Evolutionary conservation across 2,329 filamentous ascomycete genomes (phyloP), one percentile per base, ranked within the genome.

Genomic region (Aspergillus chevalieri): DNA sequence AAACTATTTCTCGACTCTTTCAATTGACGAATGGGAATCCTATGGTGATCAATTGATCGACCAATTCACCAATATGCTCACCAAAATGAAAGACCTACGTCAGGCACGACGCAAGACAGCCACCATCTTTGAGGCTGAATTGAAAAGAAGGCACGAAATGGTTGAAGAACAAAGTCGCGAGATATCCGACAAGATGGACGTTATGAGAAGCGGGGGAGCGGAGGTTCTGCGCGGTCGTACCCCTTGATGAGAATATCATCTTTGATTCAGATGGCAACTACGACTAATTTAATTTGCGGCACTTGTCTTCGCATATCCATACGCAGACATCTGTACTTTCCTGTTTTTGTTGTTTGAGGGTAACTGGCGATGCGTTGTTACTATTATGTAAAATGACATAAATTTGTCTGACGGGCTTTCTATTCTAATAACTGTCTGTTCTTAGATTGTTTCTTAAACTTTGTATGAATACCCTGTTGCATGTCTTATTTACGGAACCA

Each of bases 21-120:
- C 69, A 1, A 72, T 82, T 14, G 64, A 71, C 3, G 74, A 83
- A 53, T 84, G 82, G 79, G 82, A 84, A 64, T 75, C 81, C 43
- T 78, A 80, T 19, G 82, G 82, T 2, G 78, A 82, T 50, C 79
- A 81, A 73, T 76, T 85, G 43, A 70, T 84, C 1, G 74, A 77
- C 1, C 72, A 74, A 45, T 83, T 84, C 57, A 69, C 69, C 44
- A 65, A 70, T 4, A 66, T 82, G 38, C 62, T 83, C 34, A 64
- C 66, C 15, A 73, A 74, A 44, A 75, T 81, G 57, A 81, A 75
- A 57, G 66, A 74, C 1, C 71, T 76, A 24, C 72, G 82, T 38
- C 73, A 74, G 52, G 72, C 76, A 38, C 78, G 81, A 60, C 73
- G 82, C 19, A 74, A 73, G 46, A 70, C 77, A 4, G 79, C 78